Evolutionary conservation across 2,329 filamentous ascomycete genomes (phyloP).

Genomic region (Sporothrix mexicana): DNA sequence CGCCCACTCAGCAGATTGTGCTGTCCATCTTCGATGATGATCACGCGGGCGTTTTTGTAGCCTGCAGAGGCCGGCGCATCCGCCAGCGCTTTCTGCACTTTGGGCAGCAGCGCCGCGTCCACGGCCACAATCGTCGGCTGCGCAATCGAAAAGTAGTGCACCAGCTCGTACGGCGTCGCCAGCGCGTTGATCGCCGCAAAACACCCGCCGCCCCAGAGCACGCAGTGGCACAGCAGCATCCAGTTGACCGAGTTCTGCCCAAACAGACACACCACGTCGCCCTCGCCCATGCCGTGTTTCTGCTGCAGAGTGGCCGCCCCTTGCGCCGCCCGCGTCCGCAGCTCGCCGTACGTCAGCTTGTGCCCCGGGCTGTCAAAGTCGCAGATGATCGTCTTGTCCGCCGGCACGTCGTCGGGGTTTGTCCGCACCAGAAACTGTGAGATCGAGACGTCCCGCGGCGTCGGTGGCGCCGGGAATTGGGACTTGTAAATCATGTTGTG

Average conservation of each 20-base stretch:
- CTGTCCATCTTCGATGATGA: constrained; percentile 26
- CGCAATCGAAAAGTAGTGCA: constrained; percentile 23
- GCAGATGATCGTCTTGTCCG: constrained; percentile 37
- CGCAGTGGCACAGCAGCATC: constrained; percentile 32
- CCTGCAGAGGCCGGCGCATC: neutral
- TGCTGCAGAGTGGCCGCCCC: constrained; percentile 20
- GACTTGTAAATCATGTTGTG: constrained; percentile 30
- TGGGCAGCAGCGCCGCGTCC: constrained; percentile 28
- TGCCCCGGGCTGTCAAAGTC: constrained; percentile 39
- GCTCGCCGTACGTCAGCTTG: constrained; percentile 31
- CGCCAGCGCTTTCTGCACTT: constrained; percentile 12
- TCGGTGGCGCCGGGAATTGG: constrained; percentile 26
- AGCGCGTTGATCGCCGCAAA: constrained; percentile 20
- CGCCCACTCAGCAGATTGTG: neutral
- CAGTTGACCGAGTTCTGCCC: constrained; percentile 32
- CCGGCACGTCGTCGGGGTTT: constrained; percentile 40
- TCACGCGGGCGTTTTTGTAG: neutral
- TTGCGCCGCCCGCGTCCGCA: constrained; percentile 31
- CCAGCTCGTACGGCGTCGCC: constrained; percentile 29
- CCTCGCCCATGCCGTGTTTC: constrained; percentile 9
- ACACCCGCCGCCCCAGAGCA: constrained; percentile 30
- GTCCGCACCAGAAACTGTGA: constrained; percentile 40
- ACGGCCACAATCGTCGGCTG: constrained; percentile 25
- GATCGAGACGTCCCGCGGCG: constrained; percentile 39
- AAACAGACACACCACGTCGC: constrained; percentile 27